A percentile compares a stretch with the other conserved stretches of the same genome.
These are phyloP conservation scores for Phlyctochytrium bullatum DNA, from an alignment of 192 early-diverging fungal species.

Conservation along the genomic window DNA sequence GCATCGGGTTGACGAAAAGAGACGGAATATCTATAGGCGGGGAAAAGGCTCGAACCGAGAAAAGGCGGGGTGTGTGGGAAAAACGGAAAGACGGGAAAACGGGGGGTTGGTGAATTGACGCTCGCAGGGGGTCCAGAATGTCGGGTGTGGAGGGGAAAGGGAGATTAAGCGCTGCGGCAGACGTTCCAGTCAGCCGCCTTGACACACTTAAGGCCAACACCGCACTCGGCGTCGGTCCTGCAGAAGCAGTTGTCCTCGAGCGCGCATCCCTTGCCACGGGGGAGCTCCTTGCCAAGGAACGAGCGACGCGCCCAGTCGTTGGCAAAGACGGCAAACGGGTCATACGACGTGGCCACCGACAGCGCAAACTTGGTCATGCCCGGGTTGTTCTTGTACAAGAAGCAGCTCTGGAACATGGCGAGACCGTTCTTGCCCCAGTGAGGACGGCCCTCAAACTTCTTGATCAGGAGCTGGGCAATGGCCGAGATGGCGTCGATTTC, in stretches of 20 bases:
- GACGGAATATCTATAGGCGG: no score
- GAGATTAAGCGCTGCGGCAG: neutral
- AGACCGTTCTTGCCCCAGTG: slow-evolving; percentile 10
- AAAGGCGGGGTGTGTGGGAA: no score
- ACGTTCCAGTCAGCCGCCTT: neutral
- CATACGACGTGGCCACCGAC: neutral
- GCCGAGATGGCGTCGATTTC: slow-evolving; percentile 8
- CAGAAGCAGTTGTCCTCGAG: slow-evolving; percentile 1
- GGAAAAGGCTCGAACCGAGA: no score
- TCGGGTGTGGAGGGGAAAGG: no score
- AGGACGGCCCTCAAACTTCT: neutral
- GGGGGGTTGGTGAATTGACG: no score
- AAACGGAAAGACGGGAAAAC: no score
- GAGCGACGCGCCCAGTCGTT: neutral
- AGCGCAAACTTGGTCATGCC: slow-evolving; percentile 4
- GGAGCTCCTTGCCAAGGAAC: neutral
- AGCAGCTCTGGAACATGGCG: neutral
- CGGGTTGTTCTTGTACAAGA: neutral
- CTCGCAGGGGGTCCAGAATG: no score
- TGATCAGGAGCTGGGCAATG: slow-evolving; percentile 8
- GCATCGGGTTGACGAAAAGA: no score
- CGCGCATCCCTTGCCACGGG: neutral
- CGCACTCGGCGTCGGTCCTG: slow-evolving; percentile 1
- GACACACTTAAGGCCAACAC: neutral
- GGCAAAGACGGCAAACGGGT: neutral